Evolutionary conservation across 768 basidiomycete genomes (phyloP).

Genomic region (Rhodotorula graminis): DNA sequence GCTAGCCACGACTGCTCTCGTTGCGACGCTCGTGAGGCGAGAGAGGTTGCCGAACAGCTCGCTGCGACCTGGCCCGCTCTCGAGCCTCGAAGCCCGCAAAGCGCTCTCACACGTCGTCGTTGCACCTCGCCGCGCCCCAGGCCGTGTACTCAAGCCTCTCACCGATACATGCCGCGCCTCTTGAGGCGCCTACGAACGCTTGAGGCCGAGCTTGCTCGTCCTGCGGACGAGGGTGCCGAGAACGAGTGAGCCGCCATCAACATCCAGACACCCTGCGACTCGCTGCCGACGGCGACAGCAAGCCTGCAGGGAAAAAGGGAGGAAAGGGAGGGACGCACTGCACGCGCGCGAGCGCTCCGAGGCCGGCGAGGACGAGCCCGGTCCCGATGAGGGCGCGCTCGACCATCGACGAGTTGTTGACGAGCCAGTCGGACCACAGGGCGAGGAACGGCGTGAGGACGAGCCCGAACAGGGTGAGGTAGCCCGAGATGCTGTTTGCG

Average conservation of each 20-base stretch:
- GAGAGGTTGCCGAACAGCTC: too few relatives aligned
- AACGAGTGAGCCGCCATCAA: too few relatives aligned
- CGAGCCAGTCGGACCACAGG: slow-evolving; percentile 32
- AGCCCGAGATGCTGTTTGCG: slow-evolving; percentile 26
- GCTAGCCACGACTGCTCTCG: too few relatives aligned
- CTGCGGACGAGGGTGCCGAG: neutral
- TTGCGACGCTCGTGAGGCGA: too few relatives aligned
- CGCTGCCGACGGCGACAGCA: too few relatives aligned
- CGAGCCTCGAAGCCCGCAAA: too few relatives aligned
- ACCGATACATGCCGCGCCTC: neutral
- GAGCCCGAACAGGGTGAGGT: slow-evolving; percentile 32
- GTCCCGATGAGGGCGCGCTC: slow-evolving; percentile 17
- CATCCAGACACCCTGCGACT: too few relatives aligned
- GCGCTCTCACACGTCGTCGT: too few relatives aligned
- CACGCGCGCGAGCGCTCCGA: slow-evolving; percentile 5
- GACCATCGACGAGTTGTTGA: slow-evolving; percentile 5
- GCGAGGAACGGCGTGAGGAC: slow-evolving; percentile 33
- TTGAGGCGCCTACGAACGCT: neutral
- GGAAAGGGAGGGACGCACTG: slow-evolving; percentile 11
- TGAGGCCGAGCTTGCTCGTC: slow-evolving; percentile 30
- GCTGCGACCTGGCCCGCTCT: too few relatives aligned
- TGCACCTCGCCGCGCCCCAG: too few relatives aligned
- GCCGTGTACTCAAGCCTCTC: too few relatives aligned
- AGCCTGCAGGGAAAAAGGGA: neutral
- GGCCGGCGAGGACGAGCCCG: slow-evolving; percentile 8